Base-by-base conservation (phyloP, 257 asterid species). In the Solanum habrochaites region DNA sequence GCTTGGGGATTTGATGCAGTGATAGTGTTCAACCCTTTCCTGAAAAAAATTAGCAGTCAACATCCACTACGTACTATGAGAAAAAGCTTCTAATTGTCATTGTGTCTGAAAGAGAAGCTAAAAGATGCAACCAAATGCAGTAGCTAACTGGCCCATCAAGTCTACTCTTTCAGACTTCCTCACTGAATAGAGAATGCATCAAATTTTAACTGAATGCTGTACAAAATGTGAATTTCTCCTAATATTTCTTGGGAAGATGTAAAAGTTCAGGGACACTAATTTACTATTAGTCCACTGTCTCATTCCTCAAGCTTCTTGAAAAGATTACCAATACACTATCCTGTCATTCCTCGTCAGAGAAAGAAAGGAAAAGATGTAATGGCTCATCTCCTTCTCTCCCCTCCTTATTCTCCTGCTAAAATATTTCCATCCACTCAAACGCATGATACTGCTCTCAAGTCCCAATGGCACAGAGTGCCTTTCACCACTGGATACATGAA, bases 1-100 rank as follows among this genome's bases (percentile, higher is more conserved):
- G 90, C 87, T 82, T 58, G 93, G 88, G 91, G 23, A 67, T 86
- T 90, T 75, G 94, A 89, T 71, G 91, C 92, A 85, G 85, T 89
- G 86, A 93, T 83, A 1, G 91, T 87, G 66, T 87, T 91, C 90
- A 94, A 84, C 88, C 94, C 93, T 86, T 93, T 93, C 93, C 99
- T 97, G 91, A 40, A 91, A 86, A 87, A 87, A 88, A 20, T 81
- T 69, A 37, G 86, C 16, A 85, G 60, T 72, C 86, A 86, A 71
- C 81, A 78, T 74, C 82, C 84, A 35, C 37, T 86, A 81, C 58
- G 84, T 45, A 23, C 6, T 8, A 43, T 52, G 77, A 32, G n/a
- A 80, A 21, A 35, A 58, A 40, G 58, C 69, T 81, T 81, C 45
- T 29, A 49, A 81, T 18, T 16, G 27, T 40, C 29, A 20, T 47